Evolutionary conservation across 768 basidiomycete genomes (phyloP), one percentile per base, ranked within the genome.

Genomic region (Tremella mesenterica): DNA sequence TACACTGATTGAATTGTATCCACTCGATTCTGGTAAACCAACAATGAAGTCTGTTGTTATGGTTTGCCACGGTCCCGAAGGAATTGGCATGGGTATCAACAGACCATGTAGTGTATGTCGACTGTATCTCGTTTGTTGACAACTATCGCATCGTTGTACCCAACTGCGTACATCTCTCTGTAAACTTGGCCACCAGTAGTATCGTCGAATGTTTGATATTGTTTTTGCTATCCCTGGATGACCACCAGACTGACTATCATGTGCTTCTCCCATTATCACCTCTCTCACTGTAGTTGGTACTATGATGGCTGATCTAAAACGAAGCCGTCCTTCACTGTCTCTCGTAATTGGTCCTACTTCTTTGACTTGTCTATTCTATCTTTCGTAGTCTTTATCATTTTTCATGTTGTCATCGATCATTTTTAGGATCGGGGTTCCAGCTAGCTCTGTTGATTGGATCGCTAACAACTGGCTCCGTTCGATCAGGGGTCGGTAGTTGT

Each of bases 81-180:
- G 12, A 10, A 34, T 10, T 34, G 33, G 33, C 12, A 34, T 34
- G 33, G 10, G 12, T 10, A 34, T 10, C 33, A 34, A 18, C 41
- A 13, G 39, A n/a, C 49, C 49, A 50, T 13, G n/a, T 18, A 23
- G 49, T 50, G 20, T 41, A 12, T 50, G 49, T 13, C 36, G 14
- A 25, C 13, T 14, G 26, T 18, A 14, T 25, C 41, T 50, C 34
- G 33, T 50, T 18, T 28, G 31, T 25, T 18, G 13, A 21, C 43
- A 44, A 21, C 10, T 13, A 44, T 21, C 20, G 21, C 43, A 44
- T 10, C 10, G 23, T 23, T 44, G 12, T 12, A 44, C 43, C 16
- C 33, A 50, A 5, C n/a, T 26, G 14, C 18, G 14, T 13, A 23
- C 49, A 23, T 25, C 21, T 39, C 16, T 20, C 26, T n/a, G 33